These are phyloP conservation scores for Aspergillus awamori DNA, from an alignment of 2,329 filamentous ascomycete species.

Conservation along the genomic window DNA sequence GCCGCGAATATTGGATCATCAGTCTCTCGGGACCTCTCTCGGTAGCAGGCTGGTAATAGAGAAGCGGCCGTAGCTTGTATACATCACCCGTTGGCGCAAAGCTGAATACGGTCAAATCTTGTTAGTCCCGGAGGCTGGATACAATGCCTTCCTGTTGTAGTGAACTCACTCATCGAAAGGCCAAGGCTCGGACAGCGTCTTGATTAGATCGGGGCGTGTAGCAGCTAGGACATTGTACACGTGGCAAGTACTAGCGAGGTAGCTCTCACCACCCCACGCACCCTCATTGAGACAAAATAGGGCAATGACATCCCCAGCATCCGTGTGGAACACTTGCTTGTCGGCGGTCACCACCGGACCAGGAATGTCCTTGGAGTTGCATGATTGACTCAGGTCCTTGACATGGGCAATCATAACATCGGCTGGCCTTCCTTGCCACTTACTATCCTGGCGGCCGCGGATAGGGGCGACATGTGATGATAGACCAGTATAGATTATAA, in stretches of 20 bases:
- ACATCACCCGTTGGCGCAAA: no score
- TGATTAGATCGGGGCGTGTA: slow-evolving; percentile 56
- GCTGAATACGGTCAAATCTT: no score
- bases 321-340: slow-evolving; percentile 57
- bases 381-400: slow-evolving; percentile 56
- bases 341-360: slow-evolving; percentile 17
- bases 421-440: slow-evolving; percentile 32
- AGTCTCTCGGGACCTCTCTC: slow-evolving; percentile 53
- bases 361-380: slow-evolving; percentile 10
- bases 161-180: slow-evolving; percentile 46
- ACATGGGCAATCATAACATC: slow-evolving; percentile 58
- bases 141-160: accelerated
- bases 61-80: slow-evolving; percentile 32
- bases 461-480: slow-evolving; percentile 46
- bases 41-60: slow-evolving; percentile 56
- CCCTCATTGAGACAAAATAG: slow-evolving; percentile 51
- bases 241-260: slow-evolving; percentile 55
- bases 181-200: slow-evolving; percentile 54
- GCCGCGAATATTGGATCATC: slow-evolving; percentile 60
- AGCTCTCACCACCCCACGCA: slow-evolving; percentile 53
- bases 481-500: slow-evolving; percentile 48
- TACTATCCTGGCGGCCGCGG: slow-evolving; percentile 40
- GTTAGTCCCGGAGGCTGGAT: slow-evolving; percentile 12
- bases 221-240: slow-evolving; percentile 58
- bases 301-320: slow-evolving; percentile 57